Percentiles rank a stretch among this genome's conserved stretches.
Evolutionary conservation across 2,329 filamentous ascomycete genomes (phyloP).

Genomic region (Macroventuria anomochaeta): DNA sequence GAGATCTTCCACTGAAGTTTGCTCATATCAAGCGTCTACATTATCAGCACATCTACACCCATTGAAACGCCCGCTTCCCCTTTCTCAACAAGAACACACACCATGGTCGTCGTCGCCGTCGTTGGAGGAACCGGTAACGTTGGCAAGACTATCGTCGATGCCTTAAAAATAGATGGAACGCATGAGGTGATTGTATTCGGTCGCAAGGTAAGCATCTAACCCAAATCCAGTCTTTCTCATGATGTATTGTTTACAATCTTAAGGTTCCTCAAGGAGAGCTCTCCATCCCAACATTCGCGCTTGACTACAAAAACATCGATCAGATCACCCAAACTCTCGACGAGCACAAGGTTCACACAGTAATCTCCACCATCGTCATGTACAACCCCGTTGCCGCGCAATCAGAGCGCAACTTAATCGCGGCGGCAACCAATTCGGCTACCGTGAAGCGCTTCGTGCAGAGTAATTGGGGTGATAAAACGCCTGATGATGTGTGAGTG

Average conservation of each 20-base stretch:
- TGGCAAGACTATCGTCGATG: slow-evolving; percentile 57
- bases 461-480: slow-evolving; percentile 23
- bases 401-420: slow-evolving; percentile 21
- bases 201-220: slow-evolving; percentile 46
- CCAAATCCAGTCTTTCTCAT: background rate
- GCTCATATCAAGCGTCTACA: background rate
- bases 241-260: background rate
- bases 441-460: slow-evolving; percentile 24
- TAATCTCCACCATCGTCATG: slow-evolving; percentile 54
- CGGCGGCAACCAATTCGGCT: slow-evolving; percentile 16
- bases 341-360: slow-evolving; percentile 52
- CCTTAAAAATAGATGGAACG: slow-evolving; percentile 43
- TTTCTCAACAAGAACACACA: background rate
- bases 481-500: slow-evolving; percentile 23
- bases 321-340: slow-evolving; percentile 38
- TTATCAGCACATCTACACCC: background rate
- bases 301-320: slow-evolving; percentile 46
- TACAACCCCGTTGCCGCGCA: slow-evolving; percentile 31
- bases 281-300: slow-evolving; percentile 19
- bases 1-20: no score
- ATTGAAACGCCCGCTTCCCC: background rate
- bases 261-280: slow-evolving; percentile 15
- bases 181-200: slow-evolving; percentile 53
- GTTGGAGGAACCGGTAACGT: slow-evolving; percentile 57
- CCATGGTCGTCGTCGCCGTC: slow-evolving; percentile 54